Evolutionary conservation across 441 rosid genomes (phyloP), one percentile per base, ranked within the genome.

Genomic region (Bocquillonia castaneifolia): DNA sequence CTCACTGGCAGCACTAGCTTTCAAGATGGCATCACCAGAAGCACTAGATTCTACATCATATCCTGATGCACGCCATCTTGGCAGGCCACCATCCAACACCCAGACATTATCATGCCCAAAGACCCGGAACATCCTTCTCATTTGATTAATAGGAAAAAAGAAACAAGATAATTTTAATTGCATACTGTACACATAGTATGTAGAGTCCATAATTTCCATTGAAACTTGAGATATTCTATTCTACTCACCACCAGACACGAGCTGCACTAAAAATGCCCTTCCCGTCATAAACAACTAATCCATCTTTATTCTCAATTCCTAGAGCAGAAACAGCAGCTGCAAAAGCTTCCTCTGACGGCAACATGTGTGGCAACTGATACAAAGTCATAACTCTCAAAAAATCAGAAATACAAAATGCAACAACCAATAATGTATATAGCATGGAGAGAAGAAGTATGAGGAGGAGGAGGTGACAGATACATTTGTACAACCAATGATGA

Each of bases 41-140:
- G 97, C 97, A 84, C 97, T 94, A 39, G 99, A 92, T 74, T 91
- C 98, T 37, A 94, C 98, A 73, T 92, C 98, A 67, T 87, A 92
- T 13, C 99, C 98, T 25, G 86, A 85, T 59, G 90, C 94, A 64
- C 94, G 96, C 99, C 99, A 94, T 77, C 85, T 92, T 37, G 96
- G 99, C 29, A 94, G 74, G 69, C 99, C 99, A 65, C 99, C 99
- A 83, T 94, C 96, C 60, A 94, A 81, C 45, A 94, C 98, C 99
- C 98, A 92, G 5, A 94, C 82, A 79, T 86, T 85, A n/a, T 84
- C 81, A 80, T 94, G 99, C 66, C 98, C 97, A 77, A 90, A 94
- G 53, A 86, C 92, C 79, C 88, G 80, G 73, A 94, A 92, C 98
- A 92, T 90, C 98, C 99, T 94, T 73, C 58, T 50, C 66, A 77